Evolutionary conservation across 2,329 filamentous ascomycete genomes (phyloP).

Genomic region (Penicillium sp.): DNA sequence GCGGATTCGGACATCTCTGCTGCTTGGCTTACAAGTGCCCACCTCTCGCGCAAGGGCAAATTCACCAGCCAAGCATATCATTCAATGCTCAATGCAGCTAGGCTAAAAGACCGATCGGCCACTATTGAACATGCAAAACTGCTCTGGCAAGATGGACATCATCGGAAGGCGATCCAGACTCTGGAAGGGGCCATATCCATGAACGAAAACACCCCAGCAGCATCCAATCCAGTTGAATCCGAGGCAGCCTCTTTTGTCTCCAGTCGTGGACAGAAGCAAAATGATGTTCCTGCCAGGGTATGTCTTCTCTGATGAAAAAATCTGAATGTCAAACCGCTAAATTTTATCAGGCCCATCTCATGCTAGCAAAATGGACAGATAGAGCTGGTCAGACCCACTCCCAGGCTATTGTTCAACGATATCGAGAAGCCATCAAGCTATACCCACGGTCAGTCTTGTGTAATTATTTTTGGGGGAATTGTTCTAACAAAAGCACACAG

Average conservation of each 20-base stretch:
- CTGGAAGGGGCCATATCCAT: conserved; percentile 81
- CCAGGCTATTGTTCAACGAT: conserved; percentile 74
- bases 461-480: neutral
- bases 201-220: conserved; percentile 66
- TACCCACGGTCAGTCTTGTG: conserved; percentile 31
- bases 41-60: conserved; percentile 81
- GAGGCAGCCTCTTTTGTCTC: conserved; percentile 38
- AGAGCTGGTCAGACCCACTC: conserved; percentile 90
- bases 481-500: conserved; percentile 34
- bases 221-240: conserved; percentile 37
- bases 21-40: conserved; percentile 81
- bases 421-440: conserved; percentile 67
- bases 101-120: conserved; percentile 79
- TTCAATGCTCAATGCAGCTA: conserved; percentile 83
- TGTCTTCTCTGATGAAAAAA: neutral
- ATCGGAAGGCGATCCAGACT: conserved; percentile 90
- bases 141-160: conserved; percentile 89
- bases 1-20: conserved; percentile 73
- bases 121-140: conserved; percentile 93
- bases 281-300: conserved; percentile 50
- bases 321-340: neutral
- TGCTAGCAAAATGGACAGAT: conserved; percentile 96
- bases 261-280: conserved; percentile 50
- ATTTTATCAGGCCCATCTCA: conserved; percentile 66
- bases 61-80: conserved; percentile 88